phyloP scores from a whole-genome alignment of 2,329 filamentous ascomycete genomes.

The Colletotrichum camelliae region DNA sequence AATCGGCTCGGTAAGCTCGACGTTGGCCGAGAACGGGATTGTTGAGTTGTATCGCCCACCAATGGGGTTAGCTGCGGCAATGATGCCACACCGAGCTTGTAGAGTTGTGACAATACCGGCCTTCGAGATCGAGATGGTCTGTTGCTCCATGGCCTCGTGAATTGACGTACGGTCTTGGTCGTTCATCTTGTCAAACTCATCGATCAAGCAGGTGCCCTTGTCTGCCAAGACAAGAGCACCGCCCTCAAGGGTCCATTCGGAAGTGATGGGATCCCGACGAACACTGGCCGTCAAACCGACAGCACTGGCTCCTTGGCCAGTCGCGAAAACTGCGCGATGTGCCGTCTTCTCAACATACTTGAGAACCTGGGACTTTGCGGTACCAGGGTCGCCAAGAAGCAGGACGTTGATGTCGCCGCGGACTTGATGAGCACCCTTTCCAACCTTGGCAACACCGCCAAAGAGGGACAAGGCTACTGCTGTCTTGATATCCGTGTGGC shows the following conservation, averaged over 20 bases:
- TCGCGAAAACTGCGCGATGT: slow-evolving; percentile 95
- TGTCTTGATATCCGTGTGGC: slow-evolving; percentile 96
- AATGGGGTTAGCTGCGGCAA: slow-evolving; percentile 95
- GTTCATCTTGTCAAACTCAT: slow-evolving; percentile 99
- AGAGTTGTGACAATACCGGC: slow-evolving; percentile 97
- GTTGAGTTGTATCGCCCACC: slow-evolving; percentile 97
- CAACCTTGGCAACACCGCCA: slow-evolving; percentile 89
- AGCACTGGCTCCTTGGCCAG: slow-evolving; percentile 94
- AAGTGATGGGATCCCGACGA: slow-evolving; percentile 90
- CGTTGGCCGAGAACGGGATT: slow-evolving; percentile 93
- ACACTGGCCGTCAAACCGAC: slow-evolving; percentile 98
- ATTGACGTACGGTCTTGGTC: slow-evolving; percentile 98
- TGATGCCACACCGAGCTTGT: slow-evolving; percentile 93
- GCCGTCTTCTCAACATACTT: slow-evolving; percentile 99
- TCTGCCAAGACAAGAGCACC: slow-evolving; percentile 95
- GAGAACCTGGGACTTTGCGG: slow-evolving; percentile 95
- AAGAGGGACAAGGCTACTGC: slow-evolving; percentile 94
- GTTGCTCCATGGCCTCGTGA: slow-evolving; percentile 99
- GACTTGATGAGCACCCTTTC: slow-evolving; percentile 87
- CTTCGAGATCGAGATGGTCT: slow-evolving; percentile 99
- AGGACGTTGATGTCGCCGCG: slow-evolving; percentile 98
- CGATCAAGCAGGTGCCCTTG: slow-evolving; percentile 92
- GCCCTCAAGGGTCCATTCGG: slow-evolving; percentile 97
- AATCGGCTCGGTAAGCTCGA: slow-evolving; percentile 96
- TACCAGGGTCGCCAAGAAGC: slow-evolving; percentile 94